Percentiles rank a stretch among this genome's conserved stretches.
Evolutionary conservation across 2,329 filamentous ascomycete species (phyloP).

Genomic region (Xylariaceae sp.): DNA sequence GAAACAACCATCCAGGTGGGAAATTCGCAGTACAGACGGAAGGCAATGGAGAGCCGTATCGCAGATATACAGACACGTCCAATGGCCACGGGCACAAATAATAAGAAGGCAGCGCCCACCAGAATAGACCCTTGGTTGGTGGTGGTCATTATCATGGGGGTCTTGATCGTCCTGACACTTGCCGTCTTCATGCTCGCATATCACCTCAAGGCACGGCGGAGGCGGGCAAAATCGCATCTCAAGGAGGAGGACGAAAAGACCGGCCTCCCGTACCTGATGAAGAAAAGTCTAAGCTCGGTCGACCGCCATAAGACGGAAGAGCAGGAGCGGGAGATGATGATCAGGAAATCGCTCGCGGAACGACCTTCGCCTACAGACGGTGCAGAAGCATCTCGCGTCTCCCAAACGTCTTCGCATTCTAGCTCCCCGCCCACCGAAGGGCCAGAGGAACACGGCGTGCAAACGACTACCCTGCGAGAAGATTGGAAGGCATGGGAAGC

Average conservation of each 20-base stretch:
- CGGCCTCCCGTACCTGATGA: slow-evolving; percentile 5
- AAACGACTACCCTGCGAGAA: slow-evolving; percentile 25
- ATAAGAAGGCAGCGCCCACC: neutral
- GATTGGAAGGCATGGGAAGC: slow-evolving; percentile 40
- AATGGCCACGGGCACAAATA: neutral
- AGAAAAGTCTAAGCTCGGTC: slow-evolving; percentile 15
- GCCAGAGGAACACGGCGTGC: slow-evolving; percentile 12
- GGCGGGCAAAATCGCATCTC: slow-evolving; percentile 2
- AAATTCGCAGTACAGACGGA: too few relatives aligned
- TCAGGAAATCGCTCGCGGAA: slow-evolving; percentile 29
- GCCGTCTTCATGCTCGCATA: slow-evolving; percentile 18
- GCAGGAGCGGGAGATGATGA: slow-evolving; percentile 27
- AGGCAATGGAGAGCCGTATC: too few relatives aligned
- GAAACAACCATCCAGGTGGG: too few relatives aligned
- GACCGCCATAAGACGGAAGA: slow-evolving; percentile 23
- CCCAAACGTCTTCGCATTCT: slow-evolving; percentile 9
- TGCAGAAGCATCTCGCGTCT: slow-evolving; percentile 4
- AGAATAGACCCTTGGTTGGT: slow-evolving; percentile 22
- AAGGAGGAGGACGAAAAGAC: neutral
- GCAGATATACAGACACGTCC: too few relatives aligned
- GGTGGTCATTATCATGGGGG: slow-evolving; percentile 22
- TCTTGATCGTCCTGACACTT: slow-evolving; percentile 18
- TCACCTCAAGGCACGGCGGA: slow-evolving; percentile 17
- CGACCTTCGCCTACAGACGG: slow-evolving; percentile 19
- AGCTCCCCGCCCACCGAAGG: slow-evolving; percentile 15